Base-by-base conservation (phyloP, 768 basidiomycete genomes). In the Suillus tomentosus region DNA sequence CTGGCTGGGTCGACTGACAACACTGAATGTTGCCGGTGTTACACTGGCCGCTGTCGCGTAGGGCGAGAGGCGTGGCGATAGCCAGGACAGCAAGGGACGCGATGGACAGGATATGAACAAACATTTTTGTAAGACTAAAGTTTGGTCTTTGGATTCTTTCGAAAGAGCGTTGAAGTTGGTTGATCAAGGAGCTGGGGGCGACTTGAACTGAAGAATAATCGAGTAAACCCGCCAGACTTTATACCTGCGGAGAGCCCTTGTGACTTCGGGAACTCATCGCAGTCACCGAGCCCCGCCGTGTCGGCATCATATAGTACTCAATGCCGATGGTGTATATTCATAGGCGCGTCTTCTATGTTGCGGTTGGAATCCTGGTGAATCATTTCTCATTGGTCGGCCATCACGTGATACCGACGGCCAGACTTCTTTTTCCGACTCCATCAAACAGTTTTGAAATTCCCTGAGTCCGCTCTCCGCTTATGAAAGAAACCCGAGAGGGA, bases 1-100 rank as follows among this genome's bases (percentile, higher is more conserved):
- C 73, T 1, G 70, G 64, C n/a, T 37, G 1, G 27, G 71, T 55
- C 42, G 6, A 65, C 0, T 74, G 58, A 54, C 73, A 74, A 54
- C 73, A 74, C 14, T 62, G 15, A 42, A 74, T 3, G 1, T 0
- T 14, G 37, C 73, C 73, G 0, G 71, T 68, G 65, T 68, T 27
- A 58, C 74, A 76, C 3, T 22, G 36, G 19, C 50, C 24, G 50
- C 17, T 1, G 19, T 31, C 24, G 11, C 67, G 66, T 34, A 65
- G 73, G 36, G 55, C 13, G 36, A 57, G 72, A 17, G 67, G 53
- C 53, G 31, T 74, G 66, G 68, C 48, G 39, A 62, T 59, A 58
- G 68, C 36, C 42, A 72, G 66, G 24, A 73, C 1, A 45, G 36
- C 58, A 45, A 73, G 9, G 22, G 68, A 50, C 53, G 73, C 31